phyloP scores from a whole-genome alignment of 495 filamentous ascomycete species.

The Lasiosphaeris hirsuta region DNA sequence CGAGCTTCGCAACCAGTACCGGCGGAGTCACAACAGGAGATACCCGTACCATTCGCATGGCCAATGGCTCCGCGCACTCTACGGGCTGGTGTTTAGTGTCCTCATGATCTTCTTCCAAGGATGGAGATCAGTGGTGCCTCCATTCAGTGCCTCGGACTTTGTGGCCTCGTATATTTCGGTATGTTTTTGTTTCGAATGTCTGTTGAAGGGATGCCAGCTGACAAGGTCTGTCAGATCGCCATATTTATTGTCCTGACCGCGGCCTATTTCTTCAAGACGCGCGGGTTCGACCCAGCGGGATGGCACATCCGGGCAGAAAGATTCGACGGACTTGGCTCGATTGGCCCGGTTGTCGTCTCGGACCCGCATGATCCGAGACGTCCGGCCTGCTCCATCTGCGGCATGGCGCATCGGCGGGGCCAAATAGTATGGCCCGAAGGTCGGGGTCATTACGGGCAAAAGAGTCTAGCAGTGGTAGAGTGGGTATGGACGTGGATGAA shows the following conservation, averaged over 20 bases:
- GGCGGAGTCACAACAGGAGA: slow-evolving; percentile 26
- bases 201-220: background rate
- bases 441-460: slow-evolving; percentile 1
- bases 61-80: slow-evolving; percentile 36
- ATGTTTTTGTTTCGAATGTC: background rate
- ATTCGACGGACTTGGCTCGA: slow-evolving; percentile 7
- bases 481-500: slow-evolving; percentile 16
- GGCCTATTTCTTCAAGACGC: slow-evolving; percentile 13
- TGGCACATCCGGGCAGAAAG: slow-evolving; percentile 11
- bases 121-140: slow-evolving; percentile 34
- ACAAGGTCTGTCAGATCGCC: slow-evolving; percentile 4
- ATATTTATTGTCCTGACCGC: slow-evolving; percentile 11
- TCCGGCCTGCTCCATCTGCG: slow-evolving; percentile 6
- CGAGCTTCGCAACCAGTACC: slow-evolving; percentile 20
- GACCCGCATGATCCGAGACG: background rate
- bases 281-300: slow-evolving; percentile 11
- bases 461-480: slow-evolving; percentile 6
- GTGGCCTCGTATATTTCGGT: slow-evolving; percentile 28
- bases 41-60: slow-evolving; percentile 39
- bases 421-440: background rate
- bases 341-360: slow-evolving; percentile 10
- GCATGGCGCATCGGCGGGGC: slow-evolving; percentile 10
- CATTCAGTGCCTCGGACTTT: slow-evolving; percentile 32
- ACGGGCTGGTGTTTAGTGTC: slow-evolving; percentile 32
- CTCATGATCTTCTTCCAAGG: slow-evolving; percentile 40